These are phyloP conservation scores for Penicillium mononematosum DNA, from an alignment of 495 filamentous ascomycete species.

Conservation along the genomic window DNA sequence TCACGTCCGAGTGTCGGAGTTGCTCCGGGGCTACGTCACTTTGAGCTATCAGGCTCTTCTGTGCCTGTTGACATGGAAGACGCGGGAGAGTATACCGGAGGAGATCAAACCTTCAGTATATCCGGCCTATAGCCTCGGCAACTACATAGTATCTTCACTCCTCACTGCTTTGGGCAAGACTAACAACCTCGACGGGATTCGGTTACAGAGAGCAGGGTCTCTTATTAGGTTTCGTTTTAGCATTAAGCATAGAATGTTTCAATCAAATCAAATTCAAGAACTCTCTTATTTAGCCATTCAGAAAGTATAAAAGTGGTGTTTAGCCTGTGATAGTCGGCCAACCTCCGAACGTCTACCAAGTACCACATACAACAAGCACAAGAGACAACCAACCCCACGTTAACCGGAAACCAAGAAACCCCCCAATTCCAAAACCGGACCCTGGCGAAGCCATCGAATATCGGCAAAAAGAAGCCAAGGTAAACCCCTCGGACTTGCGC, in stretches of 20 bases:
- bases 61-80: neutral
- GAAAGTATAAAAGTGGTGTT: neutral
- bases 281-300: neutral
- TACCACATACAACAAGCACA: neutral
- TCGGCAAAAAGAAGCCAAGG: slow-evolving; percentile 5
- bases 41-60: neutral
- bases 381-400: neutral
- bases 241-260: neutral
- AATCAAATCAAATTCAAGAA: neutral
- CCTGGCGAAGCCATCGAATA: neutral
- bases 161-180: too few relatives aligned
- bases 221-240: neutral
- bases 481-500: neutral
- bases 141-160: too few relatives aligned
- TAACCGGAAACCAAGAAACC: neutral
- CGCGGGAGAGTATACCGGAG: neutral
- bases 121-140: too few relatives aligned
- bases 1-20: slow-evolving; percentile 11
- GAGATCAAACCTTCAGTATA: too few relatives aligned
- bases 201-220: neutral
- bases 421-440: neutral
- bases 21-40: slow-evolving; percentile 11
- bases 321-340: neutral
- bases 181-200: too few relatives aligned
- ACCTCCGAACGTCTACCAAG: neutral